phyloP scores from a whole-genome alignment of 495 filamentous ascomycete species.

The Darksidea phi region DNA sequence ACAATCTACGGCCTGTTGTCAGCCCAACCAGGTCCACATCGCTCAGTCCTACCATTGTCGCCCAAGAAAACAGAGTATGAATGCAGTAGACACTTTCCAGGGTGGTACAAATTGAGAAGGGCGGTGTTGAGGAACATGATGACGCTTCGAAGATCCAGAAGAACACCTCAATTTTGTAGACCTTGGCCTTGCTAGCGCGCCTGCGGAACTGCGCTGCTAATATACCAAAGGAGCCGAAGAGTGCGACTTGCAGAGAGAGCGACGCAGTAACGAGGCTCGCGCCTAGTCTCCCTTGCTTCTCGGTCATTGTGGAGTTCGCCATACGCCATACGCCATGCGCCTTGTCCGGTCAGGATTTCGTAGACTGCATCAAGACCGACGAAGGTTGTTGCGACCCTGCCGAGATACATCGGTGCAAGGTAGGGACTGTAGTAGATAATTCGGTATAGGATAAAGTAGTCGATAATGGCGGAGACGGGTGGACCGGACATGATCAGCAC shows the following conservation, averaged over 20 bases:
- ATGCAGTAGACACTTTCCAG: slow-evolving; percentile 36
- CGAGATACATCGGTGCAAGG: slow-evolving; percentile 73
- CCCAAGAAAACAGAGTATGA: slow-evolving; percentile 37
- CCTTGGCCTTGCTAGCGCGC: slow-evolving; percentile 54
- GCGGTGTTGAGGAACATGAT: slow-evolving; percentile 43
- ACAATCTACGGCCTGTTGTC: slow-evolving; percentile 37
- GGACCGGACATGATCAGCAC: slow-evolving; percentile 40
- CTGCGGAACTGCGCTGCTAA: slow-evolving; percentile 60
- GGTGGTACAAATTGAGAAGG: slow-evolving; percentile 40
- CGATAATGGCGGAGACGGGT: slow-evolving; percentile 69
- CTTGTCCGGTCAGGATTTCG: slow-evolving; percentile 67
- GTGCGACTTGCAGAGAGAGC: slow-evolving; percentile 64
- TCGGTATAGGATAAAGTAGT: slow-evolving; percentile 75
- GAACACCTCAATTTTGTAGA: slow-evolving; percentile 44
- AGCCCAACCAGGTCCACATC: slow-evolving; percentile 40
- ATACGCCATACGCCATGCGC: slow-evolving; percentile 59
- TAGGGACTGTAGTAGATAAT: slow-evolving; percentile 78
- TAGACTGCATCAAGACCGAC: slow-evolving; percentile 60
- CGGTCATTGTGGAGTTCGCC: slow-evolving; percentile 51
- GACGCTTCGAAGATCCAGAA: slow-evolving; percentile 46
- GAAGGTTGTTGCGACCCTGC: slow-evolving; percentile 74
- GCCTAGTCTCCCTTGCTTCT: slow-evolving; percentile 52
- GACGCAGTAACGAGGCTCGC: slow-evolving; percentile 63
- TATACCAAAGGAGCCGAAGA: slow-evolving; percentile 60
- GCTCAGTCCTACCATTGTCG: slow-evolving; percentile 39